A percentile compares a stretch with the other conserved stretches of the same genome.
Evolutionary conservation across 805 yeast species (phyloP).

Genomic region (Candida rishiriensis): DNA sequence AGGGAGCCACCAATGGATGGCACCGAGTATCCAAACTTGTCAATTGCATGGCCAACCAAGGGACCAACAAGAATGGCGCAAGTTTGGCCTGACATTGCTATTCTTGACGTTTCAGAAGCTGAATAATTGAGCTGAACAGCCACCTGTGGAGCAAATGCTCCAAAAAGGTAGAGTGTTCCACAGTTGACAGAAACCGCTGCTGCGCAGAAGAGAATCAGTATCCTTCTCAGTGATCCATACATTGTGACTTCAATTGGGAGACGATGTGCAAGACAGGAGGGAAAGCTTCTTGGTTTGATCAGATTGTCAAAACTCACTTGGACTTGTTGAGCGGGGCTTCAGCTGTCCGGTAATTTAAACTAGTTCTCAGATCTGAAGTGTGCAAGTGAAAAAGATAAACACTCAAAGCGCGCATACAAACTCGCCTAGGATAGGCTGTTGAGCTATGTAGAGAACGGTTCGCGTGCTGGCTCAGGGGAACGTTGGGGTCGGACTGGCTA

Average conservation of each 20-base stretch:
- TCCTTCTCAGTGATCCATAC: constrained; percentile 10
- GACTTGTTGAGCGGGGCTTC: too few relatives aligned
- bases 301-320: too few relatives aligned
- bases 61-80: constrained; percentile 67
- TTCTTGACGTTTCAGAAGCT: constrained; percentile 57
- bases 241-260: background rate
- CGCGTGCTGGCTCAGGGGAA: too few relatives aligned
- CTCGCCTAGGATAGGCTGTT: too few relatives aligned
- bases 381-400: too few relatives aligned
- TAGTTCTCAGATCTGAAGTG: too few relatives aligned
- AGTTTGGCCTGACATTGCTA: constrained; percentile 65
- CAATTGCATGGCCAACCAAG: constrained; percentile 61
- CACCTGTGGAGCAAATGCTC: constrained; percentile 76
- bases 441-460: too few relatives aligned
- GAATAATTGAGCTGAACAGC: constrained; percentile 52
- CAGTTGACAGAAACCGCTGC: constrained; percentile 39
- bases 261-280: background rate
- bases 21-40: constrained; percentile 51
- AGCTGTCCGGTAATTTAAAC: too few relatives aligned
- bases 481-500: too few relatives aligned
- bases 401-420: too few relatives aligned
- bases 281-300: background rate
- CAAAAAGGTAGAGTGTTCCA: constrained; percentile 72
- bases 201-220: constrained; percentile 15
- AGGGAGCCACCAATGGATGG: constrained; percentile 50